phyloP scores from a whole-genome alignment of 257 asterid genomes.

The Solanum virginianum region DNA sequence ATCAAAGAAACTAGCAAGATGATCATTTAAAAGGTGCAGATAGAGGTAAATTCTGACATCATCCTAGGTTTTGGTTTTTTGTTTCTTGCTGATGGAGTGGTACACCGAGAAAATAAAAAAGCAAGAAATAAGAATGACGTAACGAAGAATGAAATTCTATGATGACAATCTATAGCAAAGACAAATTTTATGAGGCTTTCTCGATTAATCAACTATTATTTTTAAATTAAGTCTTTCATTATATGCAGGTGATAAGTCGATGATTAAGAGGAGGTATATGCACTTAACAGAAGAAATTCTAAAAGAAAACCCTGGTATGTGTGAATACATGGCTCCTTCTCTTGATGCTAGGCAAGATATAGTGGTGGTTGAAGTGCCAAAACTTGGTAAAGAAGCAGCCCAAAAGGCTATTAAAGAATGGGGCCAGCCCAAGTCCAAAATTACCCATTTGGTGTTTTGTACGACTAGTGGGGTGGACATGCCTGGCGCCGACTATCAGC shows the following conservation, averaged over 20 bases:
- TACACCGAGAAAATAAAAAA: accelerated
- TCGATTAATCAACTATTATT: neutral
- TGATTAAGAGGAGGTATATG: slow-evolving; percentile 4
- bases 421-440: neutral
- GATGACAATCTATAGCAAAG: neutral
- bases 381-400: slow-evolving; percentile 13
- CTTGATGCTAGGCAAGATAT: slow-evolving; percentile 8
- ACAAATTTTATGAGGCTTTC: neutral
- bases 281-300: slow-evolving; percentile 5
- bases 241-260: neutral
- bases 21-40: no score
- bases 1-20: no score
- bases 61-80: no score
- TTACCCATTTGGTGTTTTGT: neutral
- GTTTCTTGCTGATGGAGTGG: no score
- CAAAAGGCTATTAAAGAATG: slow-evolving; percentile 9
- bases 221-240: neutral
- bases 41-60: no score
- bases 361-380: slow-evolving; percentile 2
- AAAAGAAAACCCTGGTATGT: neutral
- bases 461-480: slow-evolving; percentile 1
- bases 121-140: no score
- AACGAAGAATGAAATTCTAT: no score
- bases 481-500: slow-evolving; percentile 6
- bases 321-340: slow-evolving; percentile 3